Evolutionary conservation across 306 rosid genomes (phyloP).

Genomic region (Malus sieversii): DNA sequence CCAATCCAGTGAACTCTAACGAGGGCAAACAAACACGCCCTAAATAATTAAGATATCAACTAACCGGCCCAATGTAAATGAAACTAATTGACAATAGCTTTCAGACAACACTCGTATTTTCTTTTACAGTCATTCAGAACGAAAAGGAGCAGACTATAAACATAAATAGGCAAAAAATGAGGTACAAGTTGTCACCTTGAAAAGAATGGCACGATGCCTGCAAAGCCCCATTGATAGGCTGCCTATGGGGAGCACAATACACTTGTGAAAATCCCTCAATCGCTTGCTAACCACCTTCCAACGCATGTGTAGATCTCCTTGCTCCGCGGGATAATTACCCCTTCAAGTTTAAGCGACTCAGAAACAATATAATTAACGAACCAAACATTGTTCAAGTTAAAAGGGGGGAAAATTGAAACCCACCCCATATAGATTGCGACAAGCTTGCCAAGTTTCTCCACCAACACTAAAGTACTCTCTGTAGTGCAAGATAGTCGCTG

Average conservation of each 20-base stretch:
- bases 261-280: constrained; percentile 64
- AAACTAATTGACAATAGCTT: neutral
- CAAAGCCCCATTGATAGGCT: constrained; percentile 82
- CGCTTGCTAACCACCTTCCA: constrained; percentile 83
- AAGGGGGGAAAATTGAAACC: constrained; percentile 5
- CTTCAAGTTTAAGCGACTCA: constrained; percentile 37
- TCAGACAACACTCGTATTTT: neutral
- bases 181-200: constrained; percentile 56
- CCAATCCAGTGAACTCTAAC: too few species aligned
- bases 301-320: constrained; percentile 70
- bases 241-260: constrained; percentile 87
- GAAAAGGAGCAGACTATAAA: neutral
- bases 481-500: constrained; percentile 67
- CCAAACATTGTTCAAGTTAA: neutral
- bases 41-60: neutral
- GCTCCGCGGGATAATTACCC: constrained; percentile 75
- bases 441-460: constrained; percentile 84
- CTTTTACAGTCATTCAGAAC: neutral
- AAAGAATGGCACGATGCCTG: constrained; percentile 96
- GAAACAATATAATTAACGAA: neutral
- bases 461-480: constrained; percentile 59
- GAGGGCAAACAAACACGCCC: too few species aligned
- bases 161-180: neutral
- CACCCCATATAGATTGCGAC: constrained; percentile 94
- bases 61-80: neutral